Evolutionary conservation across 2,329 filamentous ascomycete genomes (phyloP).

Genomic region (Ophiostoma fasciatum): DNA sequence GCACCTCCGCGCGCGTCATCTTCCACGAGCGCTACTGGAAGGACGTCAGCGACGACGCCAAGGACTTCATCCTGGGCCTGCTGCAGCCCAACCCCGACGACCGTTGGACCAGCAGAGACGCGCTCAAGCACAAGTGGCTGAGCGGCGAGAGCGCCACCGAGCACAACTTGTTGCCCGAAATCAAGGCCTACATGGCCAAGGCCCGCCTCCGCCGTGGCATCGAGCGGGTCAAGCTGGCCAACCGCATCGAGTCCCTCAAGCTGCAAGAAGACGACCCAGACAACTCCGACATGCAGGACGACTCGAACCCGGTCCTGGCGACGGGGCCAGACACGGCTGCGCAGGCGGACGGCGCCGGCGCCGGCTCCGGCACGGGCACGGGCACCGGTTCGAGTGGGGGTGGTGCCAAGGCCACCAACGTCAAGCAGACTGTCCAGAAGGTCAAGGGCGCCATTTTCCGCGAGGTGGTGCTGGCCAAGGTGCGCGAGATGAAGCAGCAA

Average conservation of each 20-base stretch:
- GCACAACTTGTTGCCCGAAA: slow-evolving; percentile 94
- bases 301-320: slow-evolving; percentile 39
- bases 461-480: slow-evolving; percentile 87
- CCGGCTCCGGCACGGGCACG: slow-evolving; percentile 7
- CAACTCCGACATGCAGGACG: slow-evolving; percentile 56
- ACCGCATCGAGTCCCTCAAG: slow-evolving; percentile 88
- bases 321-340: background rate
- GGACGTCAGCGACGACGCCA: slow-evolving; percentile 88
- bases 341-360: background rate
- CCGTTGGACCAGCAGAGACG: slow-evolving; percentile 66
- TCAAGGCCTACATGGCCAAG: slow-evolving; percentile 84
- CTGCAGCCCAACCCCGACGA: slow-evolving; percentile 65
- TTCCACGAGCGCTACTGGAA: slow-evolving; percentile 99
- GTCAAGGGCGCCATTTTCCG: slow-evolving; percentile 67
- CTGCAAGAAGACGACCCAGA: slow-evolving; percentile 77
- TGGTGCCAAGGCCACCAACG: slow-evolving; percentile 24
- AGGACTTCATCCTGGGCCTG: slow-evolving; percentile 77
- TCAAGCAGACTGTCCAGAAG: slow-evolving; percentile 30
- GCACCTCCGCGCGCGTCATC: slow-evolving; percentile 64
- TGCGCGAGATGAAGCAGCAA: slow-evolving; percentile 78
- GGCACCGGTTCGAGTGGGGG: too few species aligned
- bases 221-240: slow-evolving; percentile 88
- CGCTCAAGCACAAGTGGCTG: slow-evolving; percentile 74
- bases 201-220: slow-evolving; percentile 85
- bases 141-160: slow-evolving; percentile 83